Evolutionary conservation across 768 basidiomycete species (phyloP).

Genomic region (Cyclocybe aegerita): DNA sequence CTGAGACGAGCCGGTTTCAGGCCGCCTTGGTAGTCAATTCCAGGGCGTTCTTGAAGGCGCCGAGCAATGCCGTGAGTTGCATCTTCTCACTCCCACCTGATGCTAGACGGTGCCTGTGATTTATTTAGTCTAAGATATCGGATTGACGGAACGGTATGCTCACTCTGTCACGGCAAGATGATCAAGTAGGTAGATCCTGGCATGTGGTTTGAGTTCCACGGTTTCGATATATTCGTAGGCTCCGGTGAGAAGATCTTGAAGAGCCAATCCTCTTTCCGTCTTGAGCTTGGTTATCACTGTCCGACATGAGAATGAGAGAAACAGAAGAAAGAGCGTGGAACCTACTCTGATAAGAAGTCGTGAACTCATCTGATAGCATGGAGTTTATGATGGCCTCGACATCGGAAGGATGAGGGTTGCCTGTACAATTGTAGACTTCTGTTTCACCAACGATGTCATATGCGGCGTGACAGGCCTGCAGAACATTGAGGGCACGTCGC

Average conservation of each 20-base stretch:
- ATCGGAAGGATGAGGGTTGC: conserved; percentile 93
- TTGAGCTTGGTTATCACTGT: conserved; percentile 87
- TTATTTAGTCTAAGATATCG: not conserved
- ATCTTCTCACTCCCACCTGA: conserved; percentile 94
- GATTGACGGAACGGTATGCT: conserved; percentile 26
- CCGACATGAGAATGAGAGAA: not conserved
- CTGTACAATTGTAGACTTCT: conserved; percentile 96
- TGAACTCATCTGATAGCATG: conserved; percentile 96
- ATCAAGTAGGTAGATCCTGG: conserved; percentile 90
- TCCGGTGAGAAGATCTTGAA: conserved; percentile 92
- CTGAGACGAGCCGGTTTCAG: conserved; percentile 5
- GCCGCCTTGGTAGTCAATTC: conserved; percentile 59
- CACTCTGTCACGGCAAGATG: conserved; percentile 95
- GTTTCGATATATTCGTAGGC: conserved; percentile 89
- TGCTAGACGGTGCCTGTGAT: conserved; percentile 78
- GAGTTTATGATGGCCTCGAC: conserved; percentile 91
- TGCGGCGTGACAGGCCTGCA: conserved; percentile 98
- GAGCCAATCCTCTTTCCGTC: conserved; percentile 87
- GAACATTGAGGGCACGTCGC: conserved; percentile 92
- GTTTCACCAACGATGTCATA: conserved; percentile 87
- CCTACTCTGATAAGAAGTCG: conserved; percentile 82
- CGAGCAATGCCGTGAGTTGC: conserved; percentile 87
- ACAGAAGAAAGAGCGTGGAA: conserved; percentile 9
- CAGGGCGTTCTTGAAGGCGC: conserved; percentile 91
- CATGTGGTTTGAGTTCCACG: conserved; percentile 81